Percentiles rank a stretch among this genome's conserved stretches.
Evolutionary conservation across 2,329 filamentous ascomycete species (phyloP).

Genomic region (Aspergillus clavatus): DNA sequence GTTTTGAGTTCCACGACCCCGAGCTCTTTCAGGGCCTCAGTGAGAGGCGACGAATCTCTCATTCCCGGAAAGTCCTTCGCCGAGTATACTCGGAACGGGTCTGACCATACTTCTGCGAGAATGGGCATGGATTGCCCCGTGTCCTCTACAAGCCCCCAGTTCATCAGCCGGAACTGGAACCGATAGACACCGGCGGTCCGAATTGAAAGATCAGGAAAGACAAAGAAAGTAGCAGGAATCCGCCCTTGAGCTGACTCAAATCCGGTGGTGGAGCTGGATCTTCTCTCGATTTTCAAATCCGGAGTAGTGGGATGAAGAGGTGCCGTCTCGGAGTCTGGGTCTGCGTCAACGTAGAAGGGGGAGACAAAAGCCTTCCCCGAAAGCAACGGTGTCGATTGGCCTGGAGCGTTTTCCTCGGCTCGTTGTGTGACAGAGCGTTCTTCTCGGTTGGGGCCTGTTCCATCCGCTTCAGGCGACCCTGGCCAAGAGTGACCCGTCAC

Average conservation of each 20-base stretch:
- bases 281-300: constrained; percentile 10
- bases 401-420: constrained; percentile 13
- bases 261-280: constrained; percentile 1
- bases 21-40: constrained; percentile 37
- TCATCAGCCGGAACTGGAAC: constrained; percentile 44
- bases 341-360: constrained; percentile 39
- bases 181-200: constrained; percentile 43
- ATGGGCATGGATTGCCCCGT: constrained; percentile 35
- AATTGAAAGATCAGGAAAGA: constrained; percentile 46
- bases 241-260: neutral
- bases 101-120: constrained; percentile 37
- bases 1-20: constrained; percentile 41
- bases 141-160: constrained; percentile 33
- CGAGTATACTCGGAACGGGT: constrained; percentile 39
- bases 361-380: constrained; percentile 40
- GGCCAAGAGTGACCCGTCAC: constrained; percentile 18
- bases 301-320: constrained; percentile 32
- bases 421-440: constrained; percentile 11
- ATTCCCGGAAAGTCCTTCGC: constrained; percentile 45
- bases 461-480: constrained; percentile 4
- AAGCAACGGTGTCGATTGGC: constrained; percentile 27
- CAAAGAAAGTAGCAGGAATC: constrained; percentile 42
- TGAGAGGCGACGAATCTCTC: constrained; percentile 37
- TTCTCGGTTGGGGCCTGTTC: constrained; percentile 12
- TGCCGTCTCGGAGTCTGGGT: constrained; percentile 42